Evolutionary conservation across 169 alveolate genomes (phyloP).

Genomic region (Plasmodium reichenowi): DNA sequence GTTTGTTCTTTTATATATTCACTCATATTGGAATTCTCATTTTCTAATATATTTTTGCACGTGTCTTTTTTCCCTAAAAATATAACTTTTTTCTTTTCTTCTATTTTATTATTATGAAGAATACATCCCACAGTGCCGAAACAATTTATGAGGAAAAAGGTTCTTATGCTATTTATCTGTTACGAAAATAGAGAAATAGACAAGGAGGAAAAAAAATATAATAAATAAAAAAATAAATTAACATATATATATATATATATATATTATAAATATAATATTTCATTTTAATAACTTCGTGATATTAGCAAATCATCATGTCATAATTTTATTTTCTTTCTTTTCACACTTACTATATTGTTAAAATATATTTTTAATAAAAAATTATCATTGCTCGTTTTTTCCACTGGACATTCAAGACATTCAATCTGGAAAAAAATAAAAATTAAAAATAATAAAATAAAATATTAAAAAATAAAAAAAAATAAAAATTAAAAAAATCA

Average conservation of each 20-base stretch:
- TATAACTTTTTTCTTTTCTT: slow-evolving; percentile 6
- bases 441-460: not conserved
- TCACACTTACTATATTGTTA: slow-evolving; percentile 50
- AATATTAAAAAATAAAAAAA: not conserved
- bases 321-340: not conserved
- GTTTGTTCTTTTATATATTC: not conserved
- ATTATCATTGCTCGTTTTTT: slow-evolving; percentile 67
- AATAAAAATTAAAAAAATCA: not conserved
- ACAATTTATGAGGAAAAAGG: slow-evolving; percentile 37
- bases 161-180: slow-evolving; percentile 64
- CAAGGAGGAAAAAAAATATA: not conserved
- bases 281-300: too few relatives aligned
- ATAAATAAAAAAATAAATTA: not conserved
- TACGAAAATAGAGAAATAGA: not conserved
- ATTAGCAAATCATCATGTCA: not conserved
- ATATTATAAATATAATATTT: not conserved
- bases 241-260: not conserved
- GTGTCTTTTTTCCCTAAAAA: slow-evolving; percentile 19
- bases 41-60: not conserved
- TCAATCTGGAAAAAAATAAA: slow-evolving; percentile 45
- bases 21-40: not conserved
- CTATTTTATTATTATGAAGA: slow-evolving; percentile 63
- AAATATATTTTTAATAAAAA: slow-evolving; percentile 61
- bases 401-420: slow-evolving; percentile 75
- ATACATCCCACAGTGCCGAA: slow-evolving; percentile 58